Evolutionary conservation across 192 early-diverging fungal species (phyloP), one percentile per base, ranked within the genome.

Genomic region (Fimicolochytrium jonesii): DNA sequence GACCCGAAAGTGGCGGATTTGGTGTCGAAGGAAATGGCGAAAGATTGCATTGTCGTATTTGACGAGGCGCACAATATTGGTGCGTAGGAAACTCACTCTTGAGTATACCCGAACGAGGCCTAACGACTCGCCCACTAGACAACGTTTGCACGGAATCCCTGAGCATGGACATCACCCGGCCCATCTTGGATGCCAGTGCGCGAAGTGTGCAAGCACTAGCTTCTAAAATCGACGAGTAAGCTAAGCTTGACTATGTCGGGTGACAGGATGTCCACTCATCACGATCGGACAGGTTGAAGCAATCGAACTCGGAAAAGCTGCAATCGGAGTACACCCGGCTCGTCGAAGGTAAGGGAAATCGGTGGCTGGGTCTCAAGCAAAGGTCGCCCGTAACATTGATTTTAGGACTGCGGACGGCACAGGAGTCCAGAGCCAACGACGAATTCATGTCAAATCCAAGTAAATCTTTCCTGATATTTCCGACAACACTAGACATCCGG

Each of bases 31-130:
- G 95, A 98, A 67, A 61, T 99, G 48, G 88, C 90, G 32, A 91
- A 88, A 70, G 91, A 98, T 46, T 87, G 88, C 34, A 98, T 99
- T 48, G 89, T 99, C n/a, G 89, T 99, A 0, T 99, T 99, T 77
- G 97, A 99, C 75, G 97, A 99, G 69, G 97, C 97, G 0, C 95
- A 99, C 78, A 98, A 99, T 67, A 98, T 99, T 58, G 96, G 90
- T 92, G 34, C 6, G 1, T 15, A 50, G 48, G 5, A 2, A 26
- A 2, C 30, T 29, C 23, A 50, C 3, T 4, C 15, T 26, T 4
- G 4, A 5, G 5, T 23, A 5, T 47, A 10, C 15, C 4, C 15
- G 5, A 29, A 15, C 28, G 6, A 17, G 2, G 20, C 4, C 54
- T 39, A 37, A 56, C 47, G 13, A 10, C 30, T n/a, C 23, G 6